A percentile compares a stretch with the other conserved stretches of the same genome.
Conservation (phyloP, 2,329 filamentous ascomycete genomes). For the Emericellopsis atlantica region DNA sequence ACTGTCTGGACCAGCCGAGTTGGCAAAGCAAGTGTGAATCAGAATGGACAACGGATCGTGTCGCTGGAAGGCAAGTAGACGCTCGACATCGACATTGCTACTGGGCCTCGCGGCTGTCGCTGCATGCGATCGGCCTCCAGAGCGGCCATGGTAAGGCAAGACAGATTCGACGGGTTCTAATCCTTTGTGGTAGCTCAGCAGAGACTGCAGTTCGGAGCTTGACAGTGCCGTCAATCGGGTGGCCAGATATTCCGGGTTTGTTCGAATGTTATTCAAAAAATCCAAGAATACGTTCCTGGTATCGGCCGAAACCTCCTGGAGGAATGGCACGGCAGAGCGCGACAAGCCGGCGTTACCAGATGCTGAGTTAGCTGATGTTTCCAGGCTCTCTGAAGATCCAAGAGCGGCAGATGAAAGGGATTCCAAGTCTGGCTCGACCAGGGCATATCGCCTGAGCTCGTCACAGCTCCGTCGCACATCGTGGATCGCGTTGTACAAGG, state of each 20-base stretch:
- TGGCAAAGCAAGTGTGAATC: constrained; percentile 81
- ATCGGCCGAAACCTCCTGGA: constrained; percentile 63
- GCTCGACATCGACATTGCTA: constrained; percentile 58
- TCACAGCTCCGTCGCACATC: constrained; percentile 70
- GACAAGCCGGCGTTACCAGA: constrained; percentile 18
- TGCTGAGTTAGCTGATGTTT: constrained; percentile 29
- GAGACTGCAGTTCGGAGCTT: constrained; percentile 60
- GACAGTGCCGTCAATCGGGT: constrained; percentile 66
- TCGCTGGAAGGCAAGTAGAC: constrained; percentile 77
- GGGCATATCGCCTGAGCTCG: constrained; percentile 55
- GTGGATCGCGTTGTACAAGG: constrained; percentile 64
- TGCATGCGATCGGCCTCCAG: constrained; percentile 30
- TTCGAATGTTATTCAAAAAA: constrained; percentile 72
- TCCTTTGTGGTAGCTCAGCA: constrained; percentile 67
- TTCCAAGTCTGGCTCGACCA: constrained; percentile 62
- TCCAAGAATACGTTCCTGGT: constrained; percentile 64
- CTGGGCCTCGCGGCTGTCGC: constrained; percentile 28
- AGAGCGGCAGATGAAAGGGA: constrained; percentile 28
- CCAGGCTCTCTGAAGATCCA: constrained; percentile 34
- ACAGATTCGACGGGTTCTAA: constrained; percentile 77
- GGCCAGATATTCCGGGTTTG: constrained; percentile 79
- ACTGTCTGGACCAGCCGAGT: constrained; percentile 70
- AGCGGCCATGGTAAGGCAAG: constrained; percentile 52
- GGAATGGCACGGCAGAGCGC: constrained; percentile 39
- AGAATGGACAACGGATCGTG: constrained; percentile 77